Percentiles rank a stretch among this genome's conserved stretches.
Evolutionary conservation across 495 filamentous ascomycete genomes (phyloP).

Genomic region (Tricharina praecox): DNA sequence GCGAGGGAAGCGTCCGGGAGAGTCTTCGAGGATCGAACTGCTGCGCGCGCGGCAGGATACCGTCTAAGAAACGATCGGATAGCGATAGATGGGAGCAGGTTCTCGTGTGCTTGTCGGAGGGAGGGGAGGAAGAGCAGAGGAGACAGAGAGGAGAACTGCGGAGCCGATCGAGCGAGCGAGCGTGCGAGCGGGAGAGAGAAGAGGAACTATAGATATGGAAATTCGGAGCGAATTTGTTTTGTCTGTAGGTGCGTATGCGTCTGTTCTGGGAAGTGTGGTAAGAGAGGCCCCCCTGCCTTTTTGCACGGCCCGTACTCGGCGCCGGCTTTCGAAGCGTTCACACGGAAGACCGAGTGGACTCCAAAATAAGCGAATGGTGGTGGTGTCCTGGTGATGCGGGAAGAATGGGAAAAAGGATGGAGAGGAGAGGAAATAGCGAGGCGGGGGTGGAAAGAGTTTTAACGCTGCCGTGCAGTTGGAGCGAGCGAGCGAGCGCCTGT

Average conservation of each 20-base stretch:
- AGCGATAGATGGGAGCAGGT: too few relatives aligned
- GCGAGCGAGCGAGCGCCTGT: too few relatives aligned
- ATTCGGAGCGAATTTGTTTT: too few relatives aligned
- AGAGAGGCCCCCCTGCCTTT: conserved; percentile 25
- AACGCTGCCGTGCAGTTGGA: background rate
- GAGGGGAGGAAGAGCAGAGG: background rate
- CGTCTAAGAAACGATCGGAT: too few relatives aligned
- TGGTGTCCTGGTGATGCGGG: conserved; percentile 22
- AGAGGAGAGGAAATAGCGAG: conserved; percentile 8
- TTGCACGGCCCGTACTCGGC: conserved; percentile 28
- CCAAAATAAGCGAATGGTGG: conserved; percentile 26
- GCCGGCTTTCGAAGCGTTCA: conserved; percentile 28
- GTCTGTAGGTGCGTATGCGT: too few relatives aligned
- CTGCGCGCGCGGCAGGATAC: too few relatives aligned
- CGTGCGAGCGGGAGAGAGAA: background rate
- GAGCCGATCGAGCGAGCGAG: background rate
- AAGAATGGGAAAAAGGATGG: conserved; percentile 23
- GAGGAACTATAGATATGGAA: too few relatives aligned
- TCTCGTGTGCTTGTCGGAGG: background rate
- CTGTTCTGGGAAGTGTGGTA: too few relatives aligned
- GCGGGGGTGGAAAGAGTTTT: conserved; percentile 2
- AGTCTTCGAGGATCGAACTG: too few relatives aligned
- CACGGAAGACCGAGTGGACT: conserved; percentile 26
- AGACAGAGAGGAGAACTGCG: background rate
- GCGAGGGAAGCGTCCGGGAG: too few relatives aligned